Evolutionary conservation across 1,139 yeast species (phyloP).

Genomic region (Suhomyces bolitotheri): DNA sequence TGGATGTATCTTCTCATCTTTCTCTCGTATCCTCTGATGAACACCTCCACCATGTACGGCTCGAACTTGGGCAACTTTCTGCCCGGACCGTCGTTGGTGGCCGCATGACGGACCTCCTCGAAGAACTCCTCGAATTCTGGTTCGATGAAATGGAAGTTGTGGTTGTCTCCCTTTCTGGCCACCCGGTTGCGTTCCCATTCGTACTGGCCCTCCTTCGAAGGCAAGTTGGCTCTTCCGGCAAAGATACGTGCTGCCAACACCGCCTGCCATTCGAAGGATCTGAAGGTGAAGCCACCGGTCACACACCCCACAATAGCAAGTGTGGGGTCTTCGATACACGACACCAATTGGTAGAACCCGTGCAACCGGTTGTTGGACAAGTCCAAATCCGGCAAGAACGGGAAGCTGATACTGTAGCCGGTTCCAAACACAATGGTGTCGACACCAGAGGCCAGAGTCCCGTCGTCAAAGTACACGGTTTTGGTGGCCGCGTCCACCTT

Average conservation of each 20-base stretch:
- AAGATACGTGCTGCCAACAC: slow-evolving; percentile 43
- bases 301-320: slow-evolving; percentile 41
- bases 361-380: slow-evolving; percentile 36
- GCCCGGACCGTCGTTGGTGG: slow-evolving; percentile 29
- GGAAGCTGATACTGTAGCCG: slow-evolving; percentile 46
- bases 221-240: slow-evolving; percentile 44
- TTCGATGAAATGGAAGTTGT: slow-evolving; percentile 18
- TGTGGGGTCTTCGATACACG: slow-evolving; percentile 48
- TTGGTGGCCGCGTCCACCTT: slow-evolving; percentile 27
- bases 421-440: slow-evolving; percentile 50
- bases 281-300: slow-evolving; percentile 47
- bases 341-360: slow-evolving; percentile 43
- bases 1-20: slow-evolving; percentile 20
- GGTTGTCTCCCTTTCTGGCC: slow-evolving; percentile 20
- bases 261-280: slow-evolving; percentile 49
- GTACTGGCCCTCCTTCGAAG: slow-evolving; percentile 31
- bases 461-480: slow-evolving; percentile 31
- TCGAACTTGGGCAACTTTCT: slow-evolving; percentile 25
- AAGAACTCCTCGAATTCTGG: slow-evolving; percentile 28
- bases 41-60: slow-evolving; percentile 23
- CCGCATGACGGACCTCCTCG: slow-evolving; percentile 22
- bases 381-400: slow-evolving; percentile 38
- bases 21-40: slow-evolving; percentile 23
- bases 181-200: slow-evolving; percentile 31
- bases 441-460: slow-evolving; percentile 25